Evolutionary conservation across 352 stramenopile species (phyloP).

Genomic region (Globisporangium barbulae): DNA sequence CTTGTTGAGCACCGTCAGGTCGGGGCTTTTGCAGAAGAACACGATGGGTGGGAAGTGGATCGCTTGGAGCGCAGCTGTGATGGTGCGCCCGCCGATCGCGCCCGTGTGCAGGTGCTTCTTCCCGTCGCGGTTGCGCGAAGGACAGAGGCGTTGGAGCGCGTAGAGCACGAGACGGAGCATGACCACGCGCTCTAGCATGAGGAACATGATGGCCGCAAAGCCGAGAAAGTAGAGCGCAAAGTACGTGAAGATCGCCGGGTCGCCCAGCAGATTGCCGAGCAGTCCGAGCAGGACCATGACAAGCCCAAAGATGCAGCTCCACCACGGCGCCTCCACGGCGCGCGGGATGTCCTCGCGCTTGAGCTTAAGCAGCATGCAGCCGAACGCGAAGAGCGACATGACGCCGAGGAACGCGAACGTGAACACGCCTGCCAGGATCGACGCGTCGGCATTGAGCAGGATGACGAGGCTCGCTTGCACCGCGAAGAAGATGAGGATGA

Average conservation of each 20-base stretch:
- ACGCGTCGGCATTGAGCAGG: conserved; percentile 75
- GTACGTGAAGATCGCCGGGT: conserved; percentile 66
- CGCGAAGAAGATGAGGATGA: conserved; percentile 79
- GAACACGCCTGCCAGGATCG: conserved; percentile 79
- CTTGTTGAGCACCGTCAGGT: conserved; percentile 92
- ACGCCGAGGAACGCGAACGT: conserved; percentile 81
- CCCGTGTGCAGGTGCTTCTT: conserved; percentile 46
- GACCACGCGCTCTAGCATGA: conserved; percentile 80
- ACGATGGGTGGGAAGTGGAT: conserved; percentile 86
- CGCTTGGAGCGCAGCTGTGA: conserved; percentile 48
- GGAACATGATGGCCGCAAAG: conserved; percentile 67
- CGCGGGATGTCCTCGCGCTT: conserved; percentile 79
- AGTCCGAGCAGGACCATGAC: conserved; percentile 23
- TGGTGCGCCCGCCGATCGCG: conserved; percentile 62
- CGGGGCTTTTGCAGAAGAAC: conserved; percentile 89
- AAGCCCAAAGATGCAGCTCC: conserved; percentile 17
- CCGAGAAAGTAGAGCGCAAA: conserved; percentile 78
- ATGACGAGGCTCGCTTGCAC: conserved; percentile 74
- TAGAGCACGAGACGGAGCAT: conserved; percentile 73
- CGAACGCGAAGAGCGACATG: conserved; percentile 79
- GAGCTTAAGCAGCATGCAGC: conserved; percentile 82
- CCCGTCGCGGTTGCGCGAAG: conserved; percentile 28
- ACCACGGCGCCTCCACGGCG: conserved; percentile 41
- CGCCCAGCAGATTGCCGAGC: conserved; percentile 1
- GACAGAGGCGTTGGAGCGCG: conserved; percentile 57